Percentiles rank a stretch among this genome's conserved stretches.
Conservation (phyloP, 768 basidiomycete species). For the Coprinopsis cinerea region DNA sequence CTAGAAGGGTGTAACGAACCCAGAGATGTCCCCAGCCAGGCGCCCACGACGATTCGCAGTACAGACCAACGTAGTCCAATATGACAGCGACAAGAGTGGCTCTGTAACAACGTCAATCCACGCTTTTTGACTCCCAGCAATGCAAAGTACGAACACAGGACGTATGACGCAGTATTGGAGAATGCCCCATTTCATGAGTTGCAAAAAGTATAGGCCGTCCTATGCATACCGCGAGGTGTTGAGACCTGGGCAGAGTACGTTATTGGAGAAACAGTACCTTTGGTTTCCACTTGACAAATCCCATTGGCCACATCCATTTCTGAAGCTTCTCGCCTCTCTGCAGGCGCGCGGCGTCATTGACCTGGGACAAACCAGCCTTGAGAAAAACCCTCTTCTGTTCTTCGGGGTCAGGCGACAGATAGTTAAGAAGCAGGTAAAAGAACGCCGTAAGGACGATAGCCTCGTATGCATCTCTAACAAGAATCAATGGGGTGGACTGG, state of each 20-base stretch:
- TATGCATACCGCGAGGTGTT: slow-evolving; percentile 18
- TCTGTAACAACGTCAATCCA: slow-evolving; percentile 19
- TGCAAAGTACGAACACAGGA: slow-evolving; percentile 37
- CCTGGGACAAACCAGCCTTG: slow-evolving; percentile 51
- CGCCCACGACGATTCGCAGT: slow-evolving; percentile 68
- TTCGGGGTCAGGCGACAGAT: slow-evolving; percentile 56
- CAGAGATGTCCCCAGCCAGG: slow-evolving; percentile 66
- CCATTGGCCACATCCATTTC: slow-evolving; percentile 69
- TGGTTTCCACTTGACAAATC: slow-evolving; percentile 58
- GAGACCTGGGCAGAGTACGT: not conserved
- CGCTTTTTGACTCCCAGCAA: not conserved
- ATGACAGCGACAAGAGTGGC: slow-evolving; percentile 59
- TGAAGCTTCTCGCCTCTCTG: slow-evolving; percentile 39
- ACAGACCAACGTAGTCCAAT: slow-evolving; percentile 57
- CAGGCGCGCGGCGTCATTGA: slow-evolving; percentile 39
- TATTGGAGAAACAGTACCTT: slow-evolving; percentile 29
- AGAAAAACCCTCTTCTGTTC: slow-evolving; percentile 58
- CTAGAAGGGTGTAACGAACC: too few species aligned
- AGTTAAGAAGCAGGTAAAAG: slow-evolving; percentile 71
- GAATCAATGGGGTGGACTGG: slow-evolving; percentile 61
- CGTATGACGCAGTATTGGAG: slow-evolving; percentile 67
- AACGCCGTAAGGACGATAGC: slow-evolving; percentile 70
- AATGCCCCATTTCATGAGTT: slow-evolving; percentile 73
- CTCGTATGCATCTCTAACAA: slow-evolving; percentile 72
- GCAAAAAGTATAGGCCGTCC: slow-evolving; percentile 65